Evolutionary conservation across 306 rosid species (phyloP).

Genomic region (Pyrus pyrifolia): DNA sequence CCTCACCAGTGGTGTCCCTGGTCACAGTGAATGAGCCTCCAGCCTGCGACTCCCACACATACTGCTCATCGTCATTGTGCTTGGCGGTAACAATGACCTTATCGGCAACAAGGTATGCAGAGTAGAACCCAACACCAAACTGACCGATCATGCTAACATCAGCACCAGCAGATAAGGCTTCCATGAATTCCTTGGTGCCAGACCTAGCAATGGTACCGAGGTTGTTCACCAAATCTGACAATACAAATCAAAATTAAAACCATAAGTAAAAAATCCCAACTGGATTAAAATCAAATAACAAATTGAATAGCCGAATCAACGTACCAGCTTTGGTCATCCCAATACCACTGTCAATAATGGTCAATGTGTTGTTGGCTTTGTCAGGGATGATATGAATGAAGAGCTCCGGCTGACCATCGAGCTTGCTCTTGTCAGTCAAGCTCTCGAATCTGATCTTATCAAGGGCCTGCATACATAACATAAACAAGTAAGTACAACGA

Average conservation of each 20-base stretch:
- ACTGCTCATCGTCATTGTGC: conserved; percentile 96
- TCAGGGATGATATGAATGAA: conserved; percentile 85
- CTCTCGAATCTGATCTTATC: conserved; percentile 87
- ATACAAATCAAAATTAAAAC: not conserved
- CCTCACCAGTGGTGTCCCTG: conserved; percentile 72
- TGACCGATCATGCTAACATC: conserved; percentile 99
- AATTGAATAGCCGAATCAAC: not conserved
- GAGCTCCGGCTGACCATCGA: conserved; percentile 80
- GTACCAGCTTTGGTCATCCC: conserved; percentile 98
- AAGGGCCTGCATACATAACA: conserved; percentile 44
- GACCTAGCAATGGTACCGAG: conserved; percentile 96
- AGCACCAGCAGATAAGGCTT: conserved; percentile 95
- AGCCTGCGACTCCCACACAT: conserved; percentile 95
- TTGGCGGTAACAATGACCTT: conserved; percentile 79
- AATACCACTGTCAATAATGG: conserved; percentile 85
- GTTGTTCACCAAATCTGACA: conserved; percentile 91
- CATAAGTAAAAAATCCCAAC: not conserved
- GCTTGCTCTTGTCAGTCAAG: conserved; percentile 93
- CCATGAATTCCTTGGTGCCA: conserved; percentile 97
- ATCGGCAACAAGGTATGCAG: conserved; percentile 85
- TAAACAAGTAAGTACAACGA: not conserved
- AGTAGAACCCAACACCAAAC: conserved; percentile 97
- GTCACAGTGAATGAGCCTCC: conserved; percentile 93
- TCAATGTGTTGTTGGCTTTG: conserved; percentile 60
- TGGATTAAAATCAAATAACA: not conserved